A percentile compares a stretch with the other conserved stretches of the same genome.
phyloP scores from a whole-genome alignment of 768 basidiomycete genomes.

The Mycena alexandri region DNA sequence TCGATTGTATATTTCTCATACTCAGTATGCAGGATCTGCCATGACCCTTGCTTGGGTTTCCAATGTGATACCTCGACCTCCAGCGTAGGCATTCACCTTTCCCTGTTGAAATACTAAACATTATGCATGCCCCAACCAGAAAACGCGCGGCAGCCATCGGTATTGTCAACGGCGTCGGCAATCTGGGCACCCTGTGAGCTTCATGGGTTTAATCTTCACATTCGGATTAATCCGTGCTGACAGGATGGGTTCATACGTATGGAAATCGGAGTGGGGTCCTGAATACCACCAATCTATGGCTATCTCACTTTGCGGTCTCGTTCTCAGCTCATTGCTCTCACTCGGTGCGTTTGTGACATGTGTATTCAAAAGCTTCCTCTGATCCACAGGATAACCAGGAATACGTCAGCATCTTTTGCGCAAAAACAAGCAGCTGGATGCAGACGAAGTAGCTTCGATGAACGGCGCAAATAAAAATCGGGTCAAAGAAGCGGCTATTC shows the following conservation, averaged over 20 bases:
- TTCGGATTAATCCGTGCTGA: not conserved
- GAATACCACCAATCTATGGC: slow-evolving; percentile 73
- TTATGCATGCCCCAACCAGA: slow-evolving; percentile 37
- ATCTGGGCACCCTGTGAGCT: slow-evolving; percentile 68
- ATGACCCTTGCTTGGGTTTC: slow-evolving; percentile 74
- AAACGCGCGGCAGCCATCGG: slow-evolving; percentile 70
- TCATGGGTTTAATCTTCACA: not conserved
- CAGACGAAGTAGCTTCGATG: slow-evolving; percentile 57
- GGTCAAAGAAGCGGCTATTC: slow-evolving; percentile 67
- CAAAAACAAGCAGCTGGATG: slow-evolving; percentile 62
- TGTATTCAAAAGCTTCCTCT: not conserved
- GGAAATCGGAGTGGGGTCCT: slow-evolving; percentile 72
- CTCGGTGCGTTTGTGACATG: slow-evolving; percentile 35
- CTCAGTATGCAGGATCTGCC: slow-evolving; percentile 49
- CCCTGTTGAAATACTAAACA: not conserved
- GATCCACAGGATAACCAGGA: slow-evolving; percentile 40
- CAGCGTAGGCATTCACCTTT: slow-evolving; percentile 53
- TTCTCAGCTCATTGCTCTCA: slow-evolving; percentile 44
- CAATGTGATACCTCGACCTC: slow-evolving; percentile 70
- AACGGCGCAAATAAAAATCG: slow-evolving; percentile 61
- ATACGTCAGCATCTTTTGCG: slow-evolving; percentile 62
- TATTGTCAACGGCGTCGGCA: slow-evolving; percentile 71
- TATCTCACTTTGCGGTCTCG: slow-evolving; percentile 50
- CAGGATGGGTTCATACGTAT: slow-evolving; percentile 72
- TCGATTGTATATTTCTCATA: not conserved